A percentile compares a stretch with the other conserved stretches of the same genome.
phyloP scores from a whole-genome alignment of 2,329 filamentous ascomycete genomes.

The Botrytis medusae region DNA sequence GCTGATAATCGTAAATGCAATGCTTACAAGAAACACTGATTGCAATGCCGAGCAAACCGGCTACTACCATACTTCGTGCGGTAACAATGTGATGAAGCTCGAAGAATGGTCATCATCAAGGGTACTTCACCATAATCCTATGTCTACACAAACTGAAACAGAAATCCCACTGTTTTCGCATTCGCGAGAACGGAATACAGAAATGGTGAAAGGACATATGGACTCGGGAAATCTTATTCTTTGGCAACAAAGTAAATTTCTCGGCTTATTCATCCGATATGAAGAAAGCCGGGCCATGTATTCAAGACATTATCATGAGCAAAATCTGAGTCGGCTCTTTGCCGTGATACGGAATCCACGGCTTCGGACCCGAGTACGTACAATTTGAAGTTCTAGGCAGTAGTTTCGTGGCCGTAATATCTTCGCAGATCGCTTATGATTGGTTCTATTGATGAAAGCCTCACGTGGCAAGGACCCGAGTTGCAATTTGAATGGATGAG shows the following conservation, averaged over 20 bases:
- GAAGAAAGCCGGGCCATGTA: not conserved
- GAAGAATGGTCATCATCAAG: not conserved
- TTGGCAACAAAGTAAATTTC: not conserved
- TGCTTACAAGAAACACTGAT: not conserved
- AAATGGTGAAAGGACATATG: not conserved
- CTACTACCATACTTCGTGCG: not conserved
- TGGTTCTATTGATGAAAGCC: not conserved
- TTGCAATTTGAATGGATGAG: not conserved
- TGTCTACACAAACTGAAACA: not conserved
- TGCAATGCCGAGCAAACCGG: not conserved
- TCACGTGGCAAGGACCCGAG: constrained; percentile 3
- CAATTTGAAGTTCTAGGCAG: not conserved
- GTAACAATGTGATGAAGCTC: not conserved
- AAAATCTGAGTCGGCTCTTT: not conserved
- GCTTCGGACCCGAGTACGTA: constrained; percentile 7
- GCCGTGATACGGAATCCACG: not conserved
- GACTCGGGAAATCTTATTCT: not conserved
- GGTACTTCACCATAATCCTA: not conserved
- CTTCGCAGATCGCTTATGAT: not conserved
- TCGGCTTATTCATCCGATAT: not conserved
- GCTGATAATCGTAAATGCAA: not conserved
- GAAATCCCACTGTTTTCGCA: not conserved
- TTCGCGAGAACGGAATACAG: not conserved
- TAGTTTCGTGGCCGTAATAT: not conserved
- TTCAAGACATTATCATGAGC: not conserved